Conservation (phyloP, 148 eudicot genomes). For the Rhododendron simsii region DNA sequence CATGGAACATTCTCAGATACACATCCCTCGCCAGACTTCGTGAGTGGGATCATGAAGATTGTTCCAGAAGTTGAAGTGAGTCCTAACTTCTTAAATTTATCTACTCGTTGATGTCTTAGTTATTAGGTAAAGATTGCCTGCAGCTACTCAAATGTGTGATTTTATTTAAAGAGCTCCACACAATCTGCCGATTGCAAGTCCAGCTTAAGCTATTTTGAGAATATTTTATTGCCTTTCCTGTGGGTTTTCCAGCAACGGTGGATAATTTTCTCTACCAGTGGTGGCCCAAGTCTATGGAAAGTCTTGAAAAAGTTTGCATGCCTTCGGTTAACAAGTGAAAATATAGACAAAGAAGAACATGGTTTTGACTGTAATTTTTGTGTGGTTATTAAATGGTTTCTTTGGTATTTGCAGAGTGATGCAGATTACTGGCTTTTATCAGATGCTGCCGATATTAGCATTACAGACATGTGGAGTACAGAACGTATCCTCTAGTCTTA, state of each 20-base stretch:
- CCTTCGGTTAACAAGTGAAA: not conserved
- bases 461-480: conserved; percentile 88
- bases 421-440: conserved; percentile 95
- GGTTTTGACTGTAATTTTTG: not conserved
- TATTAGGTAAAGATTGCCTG: not conserved
- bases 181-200: not conserved
- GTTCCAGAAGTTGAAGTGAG: conserved; percentile 98
- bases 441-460: conserved; percentile 79
- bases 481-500: conserved; percentile 61
- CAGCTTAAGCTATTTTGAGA: not conserved
- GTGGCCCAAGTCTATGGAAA: not conserved
- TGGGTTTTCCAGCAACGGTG: not conserved
- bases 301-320: not conserved
- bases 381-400: not conserved
- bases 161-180: not conserved
- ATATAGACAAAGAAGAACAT: not conserved
- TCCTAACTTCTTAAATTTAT: conserved; percentile 16
- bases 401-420: conserved; percentile 55
- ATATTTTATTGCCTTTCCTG: not conserved
- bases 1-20: conserved; percentile 39
- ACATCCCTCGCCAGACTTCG: conserved; percentile 67
- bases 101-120: not conserved
- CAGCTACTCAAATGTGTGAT: not conserved
- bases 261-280: not conserved
- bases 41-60: conserved; percentile 91